Conservation (phyloP, 2,329 filamentous ascomycete species). For the Arthroderma sp. region DNA sequence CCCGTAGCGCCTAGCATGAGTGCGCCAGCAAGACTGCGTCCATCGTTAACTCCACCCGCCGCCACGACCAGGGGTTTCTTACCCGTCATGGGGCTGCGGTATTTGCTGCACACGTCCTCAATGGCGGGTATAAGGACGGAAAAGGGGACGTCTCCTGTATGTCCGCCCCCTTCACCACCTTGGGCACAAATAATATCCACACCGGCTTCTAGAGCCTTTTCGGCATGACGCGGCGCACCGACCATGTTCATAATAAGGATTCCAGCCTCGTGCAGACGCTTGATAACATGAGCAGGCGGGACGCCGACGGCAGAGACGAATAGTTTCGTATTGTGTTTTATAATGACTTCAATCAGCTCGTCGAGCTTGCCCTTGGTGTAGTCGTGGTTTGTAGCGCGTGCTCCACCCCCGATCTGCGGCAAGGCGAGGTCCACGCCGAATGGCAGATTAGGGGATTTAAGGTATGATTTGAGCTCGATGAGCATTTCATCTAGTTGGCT, state of each 20-base stretch:
- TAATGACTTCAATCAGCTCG: slow-evolving; percentile 74
- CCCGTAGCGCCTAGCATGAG: slow-evolving; percentile 80
- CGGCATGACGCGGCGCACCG: slow-evolving; percentile 77
- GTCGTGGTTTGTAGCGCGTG: slow-evolving; percentile 86
- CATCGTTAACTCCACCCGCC: slow-evolving; percentile 76
- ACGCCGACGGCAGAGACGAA: slow-evolving; percentile 86
- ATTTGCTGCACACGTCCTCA: slow-evolving; percentile 65
- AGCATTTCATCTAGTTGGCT: slow-evolving; percentile 68
- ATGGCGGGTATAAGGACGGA: slow-evolving; percentile 79
- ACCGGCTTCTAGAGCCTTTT: slow-evolving; percentile 73
- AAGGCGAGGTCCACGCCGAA: slow-evolving; percentile 89
- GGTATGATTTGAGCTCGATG: slow-evolving; percentile 66
- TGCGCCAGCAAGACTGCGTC: slow-evolving; percentile 63
- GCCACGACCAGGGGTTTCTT: slow-evolving; percentile 67
- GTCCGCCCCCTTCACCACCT: slow-evolving; percentile 84
- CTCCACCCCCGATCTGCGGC: slow-evolving; percentile 71
- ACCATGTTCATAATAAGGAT: slow-evolving; percentile 97
- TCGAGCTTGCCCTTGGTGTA: slow-evolving; percentile 84
- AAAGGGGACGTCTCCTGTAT: slow-evolving; percentile 77
- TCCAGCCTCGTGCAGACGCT: slow-evolving; percentile 62
- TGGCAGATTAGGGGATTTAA: slow-evolving; percentile 54
- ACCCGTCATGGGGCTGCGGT: slow-evolving; percentile 58
- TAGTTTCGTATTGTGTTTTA: slow-evolving; percentile 67
- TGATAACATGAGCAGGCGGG: slow-evolving; percentile 60
- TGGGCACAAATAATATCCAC: slow-evolving; percentile 88